phyloP scores from a whole-genome alignment of 768 basidiomycete genomes.

The Leccinum boreale region DNA sequence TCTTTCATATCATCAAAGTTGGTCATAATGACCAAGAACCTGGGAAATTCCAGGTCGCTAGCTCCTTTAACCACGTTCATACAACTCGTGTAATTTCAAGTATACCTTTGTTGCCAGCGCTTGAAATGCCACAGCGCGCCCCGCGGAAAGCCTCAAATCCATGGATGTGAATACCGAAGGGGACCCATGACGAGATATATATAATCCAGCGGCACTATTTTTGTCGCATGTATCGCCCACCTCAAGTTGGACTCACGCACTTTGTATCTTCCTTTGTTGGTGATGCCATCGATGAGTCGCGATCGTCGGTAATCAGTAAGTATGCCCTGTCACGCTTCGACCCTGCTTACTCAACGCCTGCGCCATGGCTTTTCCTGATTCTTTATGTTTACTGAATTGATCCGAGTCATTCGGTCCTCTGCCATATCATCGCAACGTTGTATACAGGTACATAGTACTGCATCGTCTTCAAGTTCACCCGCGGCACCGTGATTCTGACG shows the following conservation, averaged over 20 bases:
- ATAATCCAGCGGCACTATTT: neutral
- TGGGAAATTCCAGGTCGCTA: slow-evolving; percentile 6
- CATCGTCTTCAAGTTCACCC: neutral
- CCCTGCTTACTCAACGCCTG: neutral
- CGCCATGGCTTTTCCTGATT: neutral
- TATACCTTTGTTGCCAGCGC: neutral
- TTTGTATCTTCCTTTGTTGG: neutral
- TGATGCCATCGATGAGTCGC: neutral
- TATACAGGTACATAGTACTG: neutral
- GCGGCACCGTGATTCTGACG: neutral
- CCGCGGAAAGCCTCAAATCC: too few relatives aligned
- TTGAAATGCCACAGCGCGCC: neutral
- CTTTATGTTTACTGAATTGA: neutral
- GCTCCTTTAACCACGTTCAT: neutral
- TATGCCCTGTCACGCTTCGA: neutral
- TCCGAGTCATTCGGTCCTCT: neutral
- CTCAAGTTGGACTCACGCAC: neutral
- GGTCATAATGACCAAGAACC: slow-evolving; percentile 14
- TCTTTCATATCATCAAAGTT: slow-evolving; percentile 9
- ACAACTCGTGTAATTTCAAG: neutral
- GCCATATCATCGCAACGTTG: neutral
- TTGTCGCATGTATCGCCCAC: neutral
- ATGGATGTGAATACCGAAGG: neutral
- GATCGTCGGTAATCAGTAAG: neutral
- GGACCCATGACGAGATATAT: neutral